Evolutionary conservation across 1,139 yeast genomes (phyloP).

Genomic region (Meyerozyma guilliermondii): DNA sequence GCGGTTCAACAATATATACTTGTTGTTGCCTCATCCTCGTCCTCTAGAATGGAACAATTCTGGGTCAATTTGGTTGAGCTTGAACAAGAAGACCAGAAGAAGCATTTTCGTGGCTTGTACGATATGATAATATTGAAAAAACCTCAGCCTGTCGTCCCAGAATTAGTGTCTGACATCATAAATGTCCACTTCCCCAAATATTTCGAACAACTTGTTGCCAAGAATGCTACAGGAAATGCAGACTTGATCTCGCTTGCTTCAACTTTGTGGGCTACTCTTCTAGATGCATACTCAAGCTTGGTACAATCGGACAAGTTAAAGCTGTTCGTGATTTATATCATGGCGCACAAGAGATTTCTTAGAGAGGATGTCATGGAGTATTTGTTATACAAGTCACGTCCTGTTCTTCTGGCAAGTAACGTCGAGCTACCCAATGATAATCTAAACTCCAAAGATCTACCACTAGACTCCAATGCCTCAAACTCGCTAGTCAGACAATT

Average conservation of each 20-base stretch:
- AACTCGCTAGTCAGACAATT: background rate
- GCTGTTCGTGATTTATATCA: background rate
- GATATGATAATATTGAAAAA: background rate
- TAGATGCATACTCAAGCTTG: background rate
- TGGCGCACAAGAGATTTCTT: background rate
- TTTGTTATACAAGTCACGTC: background rate
- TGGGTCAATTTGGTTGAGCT: conserved; percentile 12
- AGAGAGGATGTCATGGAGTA: background rate
- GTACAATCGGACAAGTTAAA: background rate
- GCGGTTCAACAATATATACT: conserved; percentile 7
- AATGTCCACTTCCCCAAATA: background rate
- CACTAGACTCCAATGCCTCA: background rate
- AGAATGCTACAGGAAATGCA: background rate
- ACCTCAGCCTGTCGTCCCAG: background rate
- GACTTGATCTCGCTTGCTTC: background rate
- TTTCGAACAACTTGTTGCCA: background rate
- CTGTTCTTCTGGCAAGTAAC: background rate
- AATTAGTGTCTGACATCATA: background rate
- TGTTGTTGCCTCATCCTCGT: conserved; percentile 11
- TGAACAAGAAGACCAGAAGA: conserved; percentile 9
- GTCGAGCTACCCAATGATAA: background rate
- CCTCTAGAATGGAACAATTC: conserved; percentile 10
- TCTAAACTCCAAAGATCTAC: background rate
- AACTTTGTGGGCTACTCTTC: background rate
- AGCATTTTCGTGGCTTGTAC: conserved; percentile 10